A percentile compares a stretch with the other conserved stretches of the same genome.
These are phyloP conservation scores for Beauveria pseudobassiana DNA, from an alignment of 2,329 filamentous ascomycete genomes.

Conservation along the genomic window DNA sequence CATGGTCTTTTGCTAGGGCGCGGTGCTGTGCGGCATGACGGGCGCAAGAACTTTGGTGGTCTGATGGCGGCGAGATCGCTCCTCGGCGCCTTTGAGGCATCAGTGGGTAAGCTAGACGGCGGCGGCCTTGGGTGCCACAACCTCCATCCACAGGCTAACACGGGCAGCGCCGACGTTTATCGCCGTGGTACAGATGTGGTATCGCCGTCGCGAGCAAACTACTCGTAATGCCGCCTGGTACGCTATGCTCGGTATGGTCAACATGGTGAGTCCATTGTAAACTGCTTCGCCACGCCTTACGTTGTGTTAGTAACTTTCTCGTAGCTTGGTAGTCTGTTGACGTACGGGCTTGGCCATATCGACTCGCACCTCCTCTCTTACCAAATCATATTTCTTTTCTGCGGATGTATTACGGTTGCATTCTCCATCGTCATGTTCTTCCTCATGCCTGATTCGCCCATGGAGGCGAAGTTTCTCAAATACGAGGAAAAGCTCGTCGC, in stretches of 20 bases:
- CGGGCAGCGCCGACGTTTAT: slow-evolving; percentile 22
- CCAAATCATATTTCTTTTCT: slow-evolving; percentile 30
- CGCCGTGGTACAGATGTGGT: slow-evolving; percentile 29
- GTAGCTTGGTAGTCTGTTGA: slow-evolving; percentile 22
- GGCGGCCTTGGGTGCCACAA: no score
- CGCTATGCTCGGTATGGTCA: slow-evolving; percentile 25
- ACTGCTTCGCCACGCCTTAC: not conserved
- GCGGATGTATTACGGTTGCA: slow-evolving; percentile 35
- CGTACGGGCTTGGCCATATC: slow-evolving; percentile 26
- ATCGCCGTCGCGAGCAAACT: slow-evolving; percentile 26
- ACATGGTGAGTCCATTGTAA: slow-evolving; percentile 18
- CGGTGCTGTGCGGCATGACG: slow-evolving; percentile 43
- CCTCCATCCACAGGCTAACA: not conserved
- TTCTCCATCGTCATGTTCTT: slow-evolving; percentile 39
- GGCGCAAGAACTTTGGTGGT: slow-evolving; percentile 38
- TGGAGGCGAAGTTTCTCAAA: slow-evolving; percentile 47
- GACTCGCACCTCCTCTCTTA: slow-evolving; percentile 27
- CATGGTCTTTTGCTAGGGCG: slow-evolving; percentile 47
- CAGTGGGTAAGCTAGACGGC: slow-evolving; percentile 21
- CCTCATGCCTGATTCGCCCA: slow-evolving; percentile 55
- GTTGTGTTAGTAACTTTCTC: not conserved
- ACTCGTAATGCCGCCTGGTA: slow-evolving; percentile 24
- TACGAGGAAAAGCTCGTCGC: slow-evolving; percentile 48
- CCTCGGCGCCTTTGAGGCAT: slow-evolving; percentile 41
- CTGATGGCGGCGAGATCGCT: slow-evolving; percentile 38